Base-by-base conservation (phyloP, 768 basidiomycete genomes). In the Leccinum sublutescens region DNA sequence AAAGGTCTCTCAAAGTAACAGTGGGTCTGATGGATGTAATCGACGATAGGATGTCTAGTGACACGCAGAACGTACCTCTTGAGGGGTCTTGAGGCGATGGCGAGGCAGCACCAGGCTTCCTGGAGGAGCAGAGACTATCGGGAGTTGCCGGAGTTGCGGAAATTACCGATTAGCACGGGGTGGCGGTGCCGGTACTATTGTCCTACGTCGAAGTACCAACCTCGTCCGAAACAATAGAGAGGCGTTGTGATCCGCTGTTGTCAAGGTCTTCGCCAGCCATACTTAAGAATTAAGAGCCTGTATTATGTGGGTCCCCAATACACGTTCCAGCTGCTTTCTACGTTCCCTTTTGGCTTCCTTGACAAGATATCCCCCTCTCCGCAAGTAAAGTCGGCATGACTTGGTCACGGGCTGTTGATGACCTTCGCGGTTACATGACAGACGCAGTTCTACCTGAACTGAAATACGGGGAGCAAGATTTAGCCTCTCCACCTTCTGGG, bases 381-480 rank as follows among this genome's bases (percentile, higher is more conserved):
- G 31, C 57, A 27, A 50, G 8, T 36, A 51, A 10, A 56, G 8
- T 54, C 45, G 11, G 36, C 23, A 73, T 73, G 72, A 12, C 68
- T 50, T 72, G 63, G 64, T 64, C 43, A 19, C 43, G 62, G 59
- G 74, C 67, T 43, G 60, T 72, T 50, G 75, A 75, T 47, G 69
- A 75, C 61, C 65, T 76, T 54, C 72, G 64, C 21, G 71, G 66
- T 31, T 75, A 75, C 59, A 72, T 75, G 63, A 68, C 63, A 55
- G 74, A 74, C 61, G 74, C 74, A 19, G 56, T 69, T 14, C 67
- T 75, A 49, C 74, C 74, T 17, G 67, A 68, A 19, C 51, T 76
- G 36, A 75, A 74, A 52, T 66, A 71, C 6, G 65, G 71, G 14
- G 59, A 53, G 0, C 64, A 66, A 4, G 60, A 62, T 15, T 54